Base-by-base conservation (phyloP, 2,329 filamentous ascomycete genomes). In the Colletotrichum paranaense region DNA sequence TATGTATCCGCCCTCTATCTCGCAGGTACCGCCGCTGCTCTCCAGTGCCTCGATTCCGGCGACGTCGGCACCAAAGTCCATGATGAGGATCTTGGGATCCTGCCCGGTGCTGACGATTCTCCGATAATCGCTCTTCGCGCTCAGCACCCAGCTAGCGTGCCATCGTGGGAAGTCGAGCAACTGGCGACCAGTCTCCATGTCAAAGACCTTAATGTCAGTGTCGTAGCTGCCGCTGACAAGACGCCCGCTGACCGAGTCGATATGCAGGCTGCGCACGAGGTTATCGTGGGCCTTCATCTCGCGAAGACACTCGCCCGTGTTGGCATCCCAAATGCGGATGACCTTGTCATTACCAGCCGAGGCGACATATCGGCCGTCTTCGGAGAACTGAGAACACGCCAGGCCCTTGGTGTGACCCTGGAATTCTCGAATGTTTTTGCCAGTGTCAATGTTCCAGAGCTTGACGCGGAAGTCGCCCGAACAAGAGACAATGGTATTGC, bases 121-220 rank as follows among this genome's bases (percentile, higher is more conserved):
- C 72, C 96, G 89, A 82, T 98, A 98, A 81, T 99, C 96, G 75
- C 94, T 95, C 88, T 98, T 98, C 64, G 97, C 97, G 76, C 94
- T 95, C 72, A 99, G 86, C 79, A 99, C 97, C 97, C 97, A 99
- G 83, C 95, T 97, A 12, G 93, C 93, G 72, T 98, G 97, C 95
- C 95, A 98, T 77, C 94, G 92, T n/a, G 95, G 94, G 78, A 98
- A 96, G 77, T 95, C 92, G 75, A 97, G 90, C 73, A 96, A 89
- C 77, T 95, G 88, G 59, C 92, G 86, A 42, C 95, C 96, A 3
- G 92, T 93, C 76, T 92, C 91, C 84, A 97, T 93, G 81, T 98
- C 94, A 83, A 95, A 98, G 1, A 98, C 95, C 81, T 97, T 97
- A 81, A 99, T 95, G 78, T 96, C 95, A 78, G 94, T 94, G 81